Evolutionary conservation across 2,329 filamentous ascomycete species (phyloP).

Genomic region (Aspergillus persii): DNA sequence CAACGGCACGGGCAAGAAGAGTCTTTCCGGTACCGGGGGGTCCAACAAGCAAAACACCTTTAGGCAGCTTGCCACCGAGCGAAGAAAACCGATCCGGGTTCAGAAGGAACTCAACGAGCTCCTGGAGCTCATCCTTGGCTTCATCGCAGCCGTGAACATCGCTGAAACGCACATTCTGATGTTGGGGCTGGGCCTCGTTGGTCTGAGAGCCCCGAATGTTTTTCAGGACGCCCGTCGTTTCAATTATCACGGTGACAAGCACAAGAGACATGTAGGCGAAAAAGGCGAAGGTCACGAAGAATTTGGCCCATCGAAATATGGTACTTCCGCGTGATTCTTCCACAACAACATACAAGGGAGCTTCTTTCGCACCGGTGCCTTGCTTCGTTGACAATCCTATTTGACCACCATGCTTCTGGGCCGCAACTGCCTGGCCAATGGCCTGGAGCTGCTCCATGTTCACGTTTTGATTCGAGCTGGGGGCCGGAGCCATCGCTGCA

Average conservation of each 20-base stretch:
- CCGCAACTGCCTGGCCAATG: conserved; percentile 77
- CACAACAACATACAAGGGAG: conserved; percentile 92
- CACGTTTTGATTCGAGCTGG: conserved; percentile 38
- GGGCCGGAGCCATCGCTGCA: conserved; percentile 19
- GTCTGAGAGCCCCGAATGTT: conserved; percentile 70
- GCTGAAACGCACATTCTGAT: conserved; percentile 84
- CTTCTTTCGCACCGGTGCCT: conserved; percentile 71
- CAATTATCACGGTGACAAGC: conserved; percentile 76
- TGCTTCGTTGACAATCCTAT: conserved; percentile 50
- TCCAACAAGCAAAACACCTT: conserved; percentile 91
- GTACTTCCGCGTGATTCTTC: conserved; percentile 79
- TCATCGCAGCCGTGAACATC: conserved; percentile 98
- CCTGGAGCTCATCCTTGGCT: conserved; percentile 95
- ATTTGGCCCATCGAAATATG: conserved; percentile 90
- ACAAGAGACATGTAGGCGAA: conserved; percentile 77
- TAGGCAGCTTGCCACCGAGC: conserved; percentile 92
- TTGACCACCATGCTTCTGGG: conserved; percentile 66
- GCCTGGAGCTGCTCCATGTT: conserved; percentile 68
- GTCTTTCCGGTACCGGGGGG: conserved; percentile 98
- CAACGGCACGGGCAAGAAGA: conserved; percentile 88
- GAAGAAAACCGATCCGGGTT: conserved; percentile 91
- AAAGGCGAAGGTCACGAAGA: conserved; percentile 74
- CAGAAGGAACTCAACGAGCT: conserved; percentile 93
- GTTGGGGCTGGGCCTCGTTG: conserved; percentile 86
- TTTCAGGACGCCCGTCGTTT: conserved; percentile 75